A percentile compares a stretch with the other conserved stretches of the same genome.
Evolutionary conservation across 148 eudicot species (phyloP).

Genomic region (Persicaria tinctoria): DNA sequence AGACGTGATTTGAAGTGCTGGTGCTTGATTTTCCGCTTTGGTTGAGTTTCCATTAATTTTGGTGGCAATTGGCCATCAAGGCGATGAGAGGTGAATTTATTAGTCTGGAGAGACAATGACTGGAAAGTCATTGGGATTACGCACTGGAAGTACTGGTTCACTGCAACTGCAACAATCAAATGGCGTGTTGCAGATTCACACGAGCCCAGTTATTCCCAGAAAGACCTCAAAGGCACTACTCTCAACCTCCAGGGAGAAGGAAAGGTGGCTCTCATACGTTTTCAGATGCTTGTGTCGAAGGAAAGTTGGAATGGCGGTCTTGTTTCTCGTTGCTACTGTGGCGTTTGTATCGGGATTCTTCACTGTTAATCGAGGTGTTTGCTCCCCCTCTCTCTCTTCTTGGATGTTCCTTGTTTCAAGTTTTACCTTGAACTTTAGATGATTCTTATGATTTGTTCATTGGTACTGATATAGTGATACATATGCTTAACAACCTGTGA

Average conservation of each 20-base stretch:
- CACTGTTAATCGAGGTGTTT: slow-evolving; percentile 48
- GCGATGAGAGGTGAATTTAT: slow-evolving; percentile 43
- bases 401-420: slow-evolving; percentile 2
- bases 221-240: slow-evolving; percentile 50
- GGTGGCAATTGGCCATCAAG: neutral
- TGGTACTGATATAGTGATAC: neutral
- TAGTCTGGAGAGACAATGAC: slow-evolving; percentile 71
- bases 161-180: slow-evolving; percentile 53
- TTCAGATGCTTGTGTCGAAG: slow-evolving; percentile 47
- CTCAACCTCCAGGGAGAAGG: slow-evolving; percentile 69
- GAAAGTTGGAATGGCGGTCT: slow-evolving; percentile 67
- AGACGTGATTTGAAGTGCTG: neutral
- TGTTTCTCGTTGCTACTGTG: slow-evolving; percentile 48
- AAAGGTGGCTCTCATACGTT: slow-evolving; percentile 40
- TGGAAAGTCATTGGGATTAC: slow-evolving; percentile 68
- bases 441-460: neutral
- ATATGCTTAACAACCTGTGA: neutral
- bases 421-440: neutral
- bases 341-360: slow-evolving; percentile 56
- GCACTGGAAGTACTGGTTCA: slow-evolving; percentile 65
- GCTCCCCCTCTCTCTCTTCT: slow-evolving; percentile 11
- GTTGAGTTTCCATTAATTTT: neutral
- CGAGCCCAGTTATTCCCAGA: slow-evolving; percentile 30
- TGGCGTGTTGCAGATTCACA: slow-evolving; percentile 49
- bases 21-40: neutral